A percentile compares a stretch with the other conserved stretches of the same genome.
phyloP scores from a whole-genome alignment of 257 asterid genomes.

The Paraleonurus japonicus region DNA sequence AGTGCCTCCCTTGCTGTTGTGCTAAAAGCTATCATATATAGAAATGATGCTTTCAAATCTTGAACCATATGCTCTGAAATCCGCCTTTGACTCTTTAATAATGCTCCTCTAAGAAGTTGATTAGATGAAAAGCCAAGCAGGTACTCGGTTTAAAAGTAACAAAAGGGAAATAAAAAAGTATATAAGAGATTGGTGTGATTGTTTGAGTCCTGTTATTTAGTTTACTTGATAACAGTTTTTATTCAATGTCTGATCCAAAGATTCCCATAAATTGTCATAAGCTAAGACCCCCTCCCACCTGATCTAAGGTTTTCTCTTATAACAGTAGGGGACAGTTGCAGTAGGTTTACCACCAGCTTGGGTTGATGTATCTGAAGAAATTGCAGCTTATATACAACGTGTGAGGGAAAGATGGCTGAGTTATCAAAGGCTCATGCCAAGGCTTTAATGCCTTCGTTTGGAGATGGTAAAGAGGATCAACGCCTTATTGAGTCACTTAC shows the following conservation, averaged over 20 bases:
- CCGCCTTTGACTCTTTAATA: not conserved
- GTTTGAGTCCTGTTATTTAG: slow-evolving; percentile 9
- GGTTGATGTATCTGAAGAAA: slow-evolving; percentile 97
- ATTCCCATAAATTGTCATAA: not conserved
- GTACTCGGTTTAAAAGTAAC: not conserved
- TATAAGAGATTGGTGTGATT: not conserved
- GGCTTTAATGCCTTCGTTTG: slow-evolving; percentile 99
- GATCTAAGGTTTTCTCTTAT: slow-evolving; percentile 22
- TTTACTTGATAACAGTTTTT: slow-evolving; percentile 6
- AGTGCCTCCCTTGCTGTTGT: not conserved
- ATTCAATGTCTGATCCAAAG: slow-evolving; percentile 1
- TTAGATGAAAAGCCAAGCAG: slow-evolving; percentile 2
- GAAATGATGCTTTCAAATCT: not conserved
- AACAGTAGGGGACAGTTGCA: slow-evolving; percentile 75
- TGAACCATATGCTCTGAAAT: not conserved
- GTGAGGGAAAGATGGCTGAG: slow-evolving; percentile 77
- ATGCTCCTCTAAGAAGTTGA: not conserved
- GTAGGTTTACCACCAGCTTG: slow-evolving; percentile 98
- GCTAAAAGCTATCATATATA: slow-evolving; percentile 2
- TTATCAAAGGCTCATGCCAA: slow-evolving; percentile 96
- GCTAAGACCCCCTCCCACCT: not conserved
- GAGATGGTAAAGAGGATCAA: slow-evolving; percentile 98
- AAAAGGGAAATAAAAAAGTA: not conserved
- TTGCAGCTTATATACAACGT: slow-evolving; percentile 75
- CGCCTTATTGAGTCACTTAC: slow-evolving; percentile 85